Conservation (phyloP, 257 asterid genomes). For the Handroanthus guayacan region DNA sequence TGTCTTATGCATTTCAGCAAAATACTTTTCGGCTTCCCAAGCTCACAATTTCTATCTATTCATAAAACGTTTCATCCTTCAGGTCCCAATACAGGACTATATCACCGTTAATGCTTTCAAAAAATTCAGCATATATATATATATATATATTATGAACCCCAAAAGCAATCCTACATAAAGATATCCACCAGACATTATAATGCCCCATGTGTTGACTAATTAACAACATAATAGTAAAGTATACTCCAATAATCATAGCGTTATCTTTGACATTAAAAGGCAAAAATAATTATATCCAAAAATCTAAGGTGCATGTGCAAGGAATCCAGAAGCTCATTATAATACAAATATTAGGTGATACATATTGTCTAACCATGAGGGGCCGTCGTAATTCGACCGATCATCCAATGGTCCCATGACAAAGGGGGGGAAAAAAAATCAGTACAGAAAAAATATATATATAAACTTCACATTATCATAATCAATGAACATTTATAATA, state of each 20-base stretch:
- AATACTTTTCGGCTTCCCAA: neutral
- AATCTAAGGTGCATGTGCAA: neutral
- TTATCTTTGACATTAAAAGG: neutral
- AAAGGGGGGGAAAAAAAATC: neutral
- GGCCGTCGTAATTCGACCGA: constrained; percentile 1
- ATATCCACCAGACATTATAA: neutral
- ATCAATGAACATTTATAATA: neutral
- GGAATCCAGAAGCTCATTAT: neutral
- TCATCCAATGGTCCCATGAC: constrained; percentile 7
- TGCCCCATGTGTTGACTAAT: neutral
- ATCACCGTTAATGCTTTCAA: neutral
- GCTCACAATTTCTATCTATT: neutral
- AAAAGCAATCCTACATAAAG: neutral
- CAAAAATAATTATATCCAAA: neutral
- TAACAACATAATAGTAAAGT: neutral
- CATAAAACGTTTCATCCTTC: neutral
- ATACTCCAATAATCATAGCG: neutral
- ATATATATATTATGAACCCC: neutral
- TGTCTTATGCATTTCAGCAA: neutral
- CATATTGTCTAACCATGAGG: constrained; percentile 6
- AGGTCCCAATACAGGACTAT: neutral
- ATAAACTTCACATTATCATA: constrained; percentile 15
- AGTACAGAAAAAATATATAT: constrained; percentile 5
- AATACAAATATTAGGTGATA: neutral
- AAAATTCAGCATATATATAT: neutral